These are phyloP conservation scores for Leucogyrophana mollusca DNA, from an alignment of 768 basidiomycete species.

Conservation along the genomic window DNA sequence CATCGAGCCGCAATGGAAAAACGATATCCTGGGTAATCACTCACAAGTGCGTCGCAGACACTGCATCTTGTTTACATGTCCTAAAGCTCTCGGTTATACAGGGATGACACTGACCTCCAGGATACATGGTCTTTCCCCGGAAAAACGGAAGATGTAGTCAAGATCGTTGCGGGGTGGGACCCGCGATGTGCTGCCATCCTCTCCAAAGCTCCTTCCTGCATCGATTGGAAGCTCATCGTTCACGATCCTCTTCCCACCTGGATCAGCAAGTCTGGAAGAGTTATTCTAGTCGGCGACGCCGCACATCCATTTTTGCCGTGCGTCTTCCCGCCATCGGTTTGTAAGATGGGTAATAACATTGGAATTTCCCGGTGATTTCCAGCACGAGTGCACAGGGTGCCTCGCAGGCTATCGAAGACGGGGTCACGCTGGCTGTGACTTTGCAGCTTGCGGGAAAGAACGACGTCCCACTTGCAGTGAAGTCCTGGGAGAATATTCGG, in stretches of 20 bases:
- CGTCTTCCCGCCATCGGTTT: background rate
- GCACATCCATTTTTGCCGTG: slow-evolving; percentile 24
- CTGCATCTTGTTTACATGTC: too few species aligned
- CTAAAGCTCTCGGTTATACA: too few species aligned
- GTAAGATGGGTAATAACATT: background rate
- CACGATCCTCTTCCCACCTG: slow-evolving; percentile 34
- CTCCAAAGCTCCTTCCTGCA: slow-evolving; percentile 13
- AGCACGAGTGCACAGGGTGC: slow-evolving; percentile 29
- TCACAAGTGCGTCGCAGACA: slow-evolving; percentile 12
- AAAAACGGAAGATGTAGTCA: slow-evolving; percentile 15
- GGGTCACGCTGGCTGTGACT: slow-evolving; percentile 30
- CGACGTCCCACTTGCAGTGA: slow-evolving; percentile 12
- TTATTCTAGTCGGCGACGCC: background rate
- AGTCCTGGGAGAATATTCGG: slow-evolving; percentile 17
- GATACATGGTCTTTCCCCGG: slow-evolving; percentile 19
- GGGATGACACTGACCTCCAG: slow-evolving; percentile 16
- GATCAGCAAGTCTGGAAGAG: slow-evolving; percentile 17
- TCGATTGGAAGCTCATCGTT: slow-evolving; percentile 39
- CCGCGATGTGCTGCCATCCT: slow-evolving; percentile 16
- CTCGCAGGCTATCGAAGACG: slow-evolving; percentile 40
- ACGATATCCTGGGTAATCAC: slow-evolving; percentile 18
- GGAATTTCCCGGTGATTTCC: background rate
- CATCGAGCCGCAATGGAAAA: slow-evolving; percentile 12
- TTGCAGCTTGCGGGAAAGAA: slow-evolving; percentile 21
- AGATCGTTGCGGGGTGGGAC: slow-evolving; percentile 18